Conservation (phyloP, 148 eudicot genomes). For the Camellia japonica region DNA sequence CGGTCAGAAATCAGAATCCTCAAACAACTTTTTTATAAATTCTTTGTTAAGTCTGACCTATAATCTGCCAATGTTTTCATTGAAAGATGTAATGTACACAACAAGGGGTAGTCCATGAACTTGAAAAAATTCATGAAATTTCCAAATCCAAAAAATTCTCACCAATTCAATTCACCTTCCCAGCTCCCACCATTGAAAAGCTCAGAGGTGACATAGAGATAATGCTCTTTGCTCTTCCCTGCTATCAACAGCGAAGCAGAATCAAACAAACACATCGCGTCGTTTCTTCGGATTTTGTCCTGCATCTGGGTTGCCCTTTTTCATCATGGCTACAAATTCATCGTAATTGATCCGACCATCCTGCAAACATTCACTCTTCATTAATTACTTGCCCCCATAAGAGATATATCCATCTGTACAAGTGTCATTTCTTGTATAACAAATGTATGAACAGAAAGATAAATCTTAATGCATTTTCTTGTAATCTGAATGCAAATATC, state of each 20-base stretch:
- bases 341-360: conserved; percentile 81
- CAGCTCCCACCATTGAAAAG: neutral
- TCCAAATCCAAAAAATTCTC: neutral
- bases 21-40: neutral
- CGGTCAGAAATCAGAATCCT: neutral
- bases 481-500: no score
- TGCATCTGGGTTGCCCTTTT: conserved; percentile 62
- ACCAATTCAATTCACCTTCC: neutral
- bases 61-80: neutral
- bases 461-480: no score
- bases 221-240: neutral
- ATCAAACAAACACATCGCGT: conserved; percentile 22
- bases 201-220: neutral
- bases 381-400: neutral
- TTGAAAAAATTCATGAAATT: neutral
- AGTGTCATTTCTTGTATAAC: no score
- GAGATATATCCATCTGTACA: no score
- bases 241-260: neutral
- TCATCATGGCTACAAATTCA: conserved; percentile 85
- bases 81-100: neutral
- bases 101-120: neutral
- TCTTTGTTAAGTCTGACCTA: neutral
- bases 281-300: conserved; percentile 33
- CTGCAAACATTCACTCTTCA: conserved; percentile 27
- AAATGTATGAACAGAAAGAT: no score